phyloP scores from a whole-genome alignment of 2,329 filamentous ascomycete genomes.

The Corniculantispora saksenae region DNA sequence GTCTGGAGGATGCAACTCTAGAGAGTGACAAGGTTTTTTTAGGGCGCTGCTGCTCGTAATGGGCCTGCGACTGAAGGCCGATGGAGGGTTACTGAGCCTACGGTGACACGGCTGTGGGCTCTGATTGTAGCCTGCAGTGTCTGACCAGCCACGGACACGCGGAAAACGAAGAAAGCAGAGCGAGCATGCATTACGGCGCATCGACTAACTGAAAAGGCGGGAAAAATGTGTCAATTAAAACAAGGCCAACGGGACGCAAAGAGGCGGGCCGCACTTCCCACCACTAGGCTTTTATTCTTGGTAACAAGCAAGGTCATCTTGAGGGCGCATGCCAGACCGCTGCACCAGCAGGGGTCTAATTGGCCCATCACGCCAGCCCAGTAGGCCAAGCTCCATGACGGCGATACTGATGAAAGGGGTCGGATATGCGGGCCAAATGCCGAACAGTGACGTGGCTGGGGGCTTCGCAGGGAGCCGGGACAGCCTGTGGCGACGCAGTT shows the following conservation, averaged over 20 bases:
- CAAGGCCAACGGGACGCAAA: background rate
- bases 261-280: conserved; percentile 12
- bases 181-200: conserved; percentile 10
- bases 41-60: background rate
- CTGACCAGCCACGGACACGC: background rate
- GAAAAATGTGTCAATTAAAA: conserved; percentile 1
- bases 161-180: background rate
- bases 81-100: no score
- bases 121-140: background rate
- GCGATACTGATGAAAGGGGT: background rate
- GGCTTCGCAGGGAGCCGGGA: background rate
- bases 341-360: background rate
- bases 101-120: background rate
- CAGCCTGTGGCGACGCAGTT: background rate
- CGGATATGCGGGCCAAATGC: conserved; percentile 11
- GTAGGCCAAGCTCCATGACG: background rate
- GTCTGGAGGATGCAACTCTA: background rate
- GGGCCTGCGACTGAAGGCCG: background rate
- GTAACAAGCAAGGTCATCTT: background rate
- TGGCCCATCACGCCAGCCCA: background rate
- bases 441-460: conserved; percentile 11
- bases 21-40: background rate
- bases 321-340: conserved; percentile 6
- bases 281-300: background rate
- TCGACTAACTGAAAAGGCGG: background rate